Evolutionary conservation across 345 rosid species (phyloP), one percentile per base, ranked within the genome.

Genomic region (Boechera stricta): DNA sequence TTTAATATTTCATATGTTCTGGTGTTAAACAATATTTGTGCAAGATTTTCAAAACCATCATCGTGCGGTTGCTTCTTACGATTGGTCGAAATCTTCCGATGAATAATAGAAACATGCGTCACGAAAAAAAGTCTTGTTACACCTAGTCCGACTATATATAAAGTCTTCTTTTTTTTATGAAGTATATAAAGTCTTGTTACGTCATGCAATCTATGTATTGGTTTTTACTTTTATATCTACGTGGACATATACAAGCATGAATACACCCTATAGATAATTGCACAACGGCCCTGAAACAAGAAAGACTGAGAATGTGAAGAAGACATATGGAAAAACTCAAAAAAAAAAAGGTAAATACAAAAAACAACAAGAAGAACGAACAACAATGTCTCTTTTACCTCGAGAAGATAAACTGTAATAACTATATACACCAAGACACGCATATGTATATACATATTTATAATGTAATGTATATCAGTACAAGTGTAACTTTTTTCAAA

Each of bases 311-410:
- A 36, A 67, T 38, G 69, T 31, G 73, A 78, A 72, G 77, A 78
- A 58, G 81, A 78, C 81, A 78, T 67, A 75, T 85, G 76, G 83
- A 77, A 78, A 54, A 45, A 73, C 76, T 84, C 74, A 82, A 80
- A 81, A 69, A 18, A 70, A 73, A 67, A 67, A 67, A 48, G 24
- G 70, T 53, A 45, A 71, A 67, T 16, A 71, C 8, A 60, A 51
- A 70, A 74, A 64, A 87, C 80, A 82, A 84, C 77, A 83, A 83
- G 57, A 77, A 86, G 68, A 79, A 81, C 77, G 81, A 83, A 86
- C 82, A 85, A 83, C 80, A 66, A 77, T 71, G 74, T 75, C 69
- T 76, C 82, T 72, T 78, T 77, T 73, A 75, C 81, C 78, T 72
- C 76, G 81, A 81, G 74, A 78, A 80, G 69, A 52, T 5, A 51